phyloP scores from a whole-genome alignment of 371 early-diverging fungal species.

The Furculomyces boomerangus region DNA sequence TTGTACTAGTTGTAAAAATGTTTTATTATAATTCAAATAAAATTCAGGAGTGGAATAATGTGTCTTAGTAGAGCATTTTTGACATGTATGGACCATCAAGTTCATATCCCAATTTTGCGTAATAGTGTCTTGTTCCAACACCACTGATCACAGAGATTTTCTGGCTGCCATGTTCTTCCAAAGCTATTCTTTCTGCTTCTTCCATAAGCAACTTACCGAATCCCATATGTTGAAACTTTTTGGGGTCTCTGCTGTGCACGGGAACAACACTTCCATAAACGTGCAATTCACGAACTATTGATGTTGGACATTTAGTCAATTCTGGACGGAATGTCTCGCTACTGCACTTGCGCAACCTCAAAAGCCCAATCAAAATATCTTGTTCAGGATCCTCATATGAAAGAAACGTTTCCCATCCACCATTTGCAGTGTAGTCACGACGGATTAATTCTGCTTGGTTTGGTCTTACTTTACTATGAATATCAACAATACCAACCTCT shows the following conservation, averaged over 20 bases:
- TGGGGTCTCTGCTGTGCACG: slow-evolving; percentile 88
- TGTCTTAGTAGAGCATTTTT: slow-evolving; percentile 44
- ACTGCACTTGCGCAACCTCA: slow-evolving; percentile 94
- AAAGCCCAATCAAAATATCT: slow-evolving; percentile 95
- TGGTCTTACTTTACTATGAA: slow-evolving; percentile 88
- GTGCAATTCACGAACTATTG: slow-evolving; percentile 97
- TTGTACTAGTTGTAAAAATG: no score
- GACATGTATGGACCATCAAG: slow-evolving; percentile 98
- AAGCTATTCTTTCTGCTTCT: slow-evolving; percentile 98
- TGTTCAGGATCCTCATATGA: slow-evolving; percentile 97
- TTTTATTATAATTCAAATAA: no score
- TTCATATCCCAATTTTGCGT: slow-evolving; percentile 94
- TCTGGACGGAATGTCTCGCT: slow-evolving; percentile 84
- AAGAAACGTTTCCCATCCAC: slow-evolving; percentile 99
- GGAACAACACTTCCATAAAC: slow-evolving; percentile 99
- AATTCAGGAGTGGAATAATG: no score
- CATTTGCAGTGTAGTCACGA: slow-evolving; percentile 97
- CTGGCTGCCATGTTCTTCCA: slow-evolving; percentile 91
- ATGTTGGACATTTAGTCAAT: slow-evolving; percentile 53
- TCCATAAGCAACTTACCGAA: slow-evolving; percentile 98
- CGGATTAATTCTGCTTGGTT: slow-evolving; percentile 95
- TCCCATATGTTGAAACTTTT: slow-evolving; percentile 99
- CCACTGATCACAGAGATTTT: slow-evolving; percentile 96
- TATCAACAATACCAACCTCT: slow-evolving; percentile 99
- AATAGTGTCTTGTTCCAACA: slow-evolving; percentile 98